Evolutionary conservation across 495 filamentous ascomycete genomes (phyloP), one percentile per base, ranked within the genome.

Genomic region (Tuber magnatum): DNA sequence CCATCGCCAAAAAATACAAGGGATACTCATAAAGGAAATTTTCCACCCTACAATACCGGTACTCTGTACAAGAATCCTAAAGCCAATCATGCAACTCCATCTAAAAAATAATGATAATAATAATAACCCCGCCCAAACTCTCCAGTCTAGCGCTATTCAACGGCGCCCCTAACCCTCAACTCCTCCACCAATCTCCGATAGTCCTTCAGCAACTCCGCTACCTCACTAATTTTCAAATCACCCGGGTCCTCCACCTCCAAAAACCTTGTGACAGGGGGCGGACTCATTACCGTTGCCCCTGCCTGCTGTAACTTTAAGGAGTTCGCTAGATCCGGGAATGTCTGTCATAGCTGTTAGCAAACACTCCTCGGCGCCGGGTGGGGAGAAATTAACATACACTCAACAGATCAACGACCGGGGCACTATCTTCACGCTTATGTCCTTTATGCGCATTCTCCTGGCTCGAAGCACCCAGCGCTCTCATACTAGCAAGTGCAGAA

Each of bases 161-260:
- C 86, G 44, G 87, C 89, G 6, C 88, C 88, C 82, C 88, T 83
- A 74, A 89, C 87, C 82, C 87, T 88, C 82, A 94, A 83, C 39
- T 88, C 91, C 32, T 85, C 86, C 12, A 92, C 93, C 20, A 99
- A 84, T 70, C 94, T 86, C 77, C 94, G 90, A 83, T 98, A 99
- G 84, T 97, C 95, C 79, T 88, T 89, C 72, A 99, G 84, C 76
- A 99, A 81, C 74, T 92, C 90, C 56, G 92, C 84, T 61, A 97
- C 90, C 80, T 99, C 95, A 32, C 90, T 90, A 69, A 98, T 83
- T 73, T 87, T 91, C 68, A 99, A 84, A 73, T 98, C 94, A 10
- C 88, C 88, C 12, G 90, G 91, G 83, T 92, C 90, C 80, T 92
- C 87, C 48, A 91, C 83, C 71, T 94, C 92, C 83, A 97, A 87